A percentile compares a stretch with the other conserved stretches of the same genome.
These are phyloP conservation scores for Catunica adiposa DNA, from an alignment of 2,329 filamentous ascomycete genomes.

Conservation along the genomic window DNA sequence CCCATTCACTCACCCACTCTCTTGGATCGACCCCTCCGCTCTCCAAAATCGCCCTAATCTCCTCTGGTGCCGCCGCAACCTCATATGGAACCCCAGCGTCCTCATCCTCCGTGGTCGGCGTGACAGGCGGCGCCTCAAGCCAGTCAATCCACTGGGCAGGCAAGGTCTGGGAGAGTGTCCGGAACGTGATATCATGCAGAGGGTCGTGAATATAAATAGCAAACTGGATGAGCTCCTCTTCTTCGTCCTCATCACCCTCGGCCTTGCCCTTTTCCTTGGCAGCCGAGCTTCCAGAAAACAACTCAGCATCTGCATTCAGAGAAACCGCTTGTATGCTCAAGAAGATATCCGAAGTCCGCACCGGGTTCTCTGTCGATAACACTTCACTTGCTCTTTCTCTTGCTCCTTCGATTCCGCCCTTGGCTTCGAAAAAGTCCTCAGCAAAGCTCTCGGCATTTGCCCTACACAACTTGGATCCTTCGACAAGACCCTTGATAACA, in stretches of 20 bases:
- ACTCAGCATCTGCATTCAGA: conserved; percentile 42
- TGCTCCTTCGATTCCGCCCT: conserved; percentile 66
- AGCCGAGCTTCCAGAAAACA: conserved; percentile 44
- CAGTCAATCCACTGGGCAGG: conserved; percentile 78
- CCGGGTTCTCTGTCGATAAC: conserved; percentile 70
- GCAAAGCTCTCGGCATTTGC: conserved; percentile 82
- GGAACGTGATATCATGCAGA: conserved; percentile 77
- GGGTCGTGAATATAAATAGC: conserved; percentile 74
- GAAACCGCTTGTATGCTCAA: conserved; percentile 80
- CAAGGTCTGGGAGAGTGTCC: conserved; percentile 64
- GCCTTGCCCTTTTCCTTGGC: conserved; percentile 35
- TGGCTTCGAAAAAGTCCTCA: conserved; percentile 61
- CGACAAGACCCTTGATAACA: conserved; percentile 60
- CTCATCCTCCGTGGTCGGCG: conserved; percentile 20
- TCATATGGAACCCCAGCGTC: conserved; percentile 26
- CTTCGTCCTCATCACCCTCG: conserved; percentile 26
- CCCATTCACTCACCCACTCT: conserved; percentile 96
- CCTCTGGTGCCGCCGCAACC: conserved; percentile 38
- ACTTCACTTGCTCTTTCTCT: conserved; percentile 64
- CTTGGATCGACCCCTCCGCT: conserved; percentile 66
- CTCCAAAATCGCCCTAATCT: conserved; percentile 73
- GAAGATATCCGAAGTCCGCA: conserved; percentile 87
- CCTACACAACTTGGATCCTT: conserved; percentile 80
- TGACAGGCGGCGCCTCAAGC: conserved; percentile 51
- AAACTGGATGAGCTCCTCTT: conserved; percentile 52